A percentile compares a stretch with the other conserved stretches of the same genome.
These are phyloP conservation scores for Emmonsia crescens DNA, from an alignment of 2,329 filamentous ascomycete species.

Conservation along the genomic window DNA sequence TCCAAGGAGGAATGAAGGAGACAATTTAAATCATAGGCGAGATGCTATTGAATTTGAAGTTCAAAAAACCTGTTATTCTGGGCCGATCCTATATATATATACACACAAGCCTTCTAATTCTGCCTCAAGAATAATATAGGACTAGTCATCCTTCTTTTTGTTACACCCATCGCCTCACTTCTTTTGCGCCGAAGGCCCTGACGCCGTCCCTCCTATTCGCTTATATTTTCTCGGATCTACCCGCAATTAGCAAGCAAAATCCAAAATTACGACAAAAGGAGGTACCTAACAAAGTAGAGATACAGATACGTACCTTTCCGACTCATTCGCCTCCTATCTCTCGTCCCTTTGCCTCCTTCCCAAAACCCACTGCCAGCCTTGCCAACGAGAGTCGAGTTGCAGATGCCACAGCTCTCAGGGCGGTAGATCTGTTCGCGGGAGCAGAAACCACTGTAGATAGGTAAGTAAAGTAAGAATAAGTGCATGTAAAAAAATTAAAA, in stretches of 20 bases:
- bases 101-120: not conserved
- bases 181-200: constrained; percentile 12
- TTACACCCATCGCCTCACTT: not conserved
- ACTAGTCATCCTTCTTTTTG: not conserved
- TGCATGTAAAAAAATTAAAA: not conserved
- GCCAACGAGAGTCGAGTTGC: constrained; percentile 58
- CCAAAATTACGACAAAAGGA: not conserved
- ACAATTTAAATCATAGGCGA: too few species aligned
- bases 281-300: not conserved
- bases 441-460: constrained; percentile 49
- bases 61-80: not conserved
- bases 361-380: constrained; percentile 62
- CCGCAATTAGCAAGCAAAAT: not conserved
- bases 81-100: not conserved
- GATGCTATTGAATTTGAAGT: not conserved
- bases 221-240: constrained; percentile 61
- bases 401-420: constrained; percentile 64
- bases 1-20: not conserved
- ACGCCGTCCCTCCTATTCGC: constrained; percentile 39
- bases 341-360: constrained; percentile 78
- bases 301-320: constrained; percentile 43
- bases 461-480: not conserved
- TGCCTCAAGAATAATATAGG: not conserved
- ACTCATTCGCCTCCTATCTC: constrained; percentile 60
- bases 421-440: constrained; percentile 71